Percentiles rank a stretch among this genome's conserved stretches.
phyloP scores from a whole-genome alignment of 805 yeast species.

The Candida bentonensis region DNA sequence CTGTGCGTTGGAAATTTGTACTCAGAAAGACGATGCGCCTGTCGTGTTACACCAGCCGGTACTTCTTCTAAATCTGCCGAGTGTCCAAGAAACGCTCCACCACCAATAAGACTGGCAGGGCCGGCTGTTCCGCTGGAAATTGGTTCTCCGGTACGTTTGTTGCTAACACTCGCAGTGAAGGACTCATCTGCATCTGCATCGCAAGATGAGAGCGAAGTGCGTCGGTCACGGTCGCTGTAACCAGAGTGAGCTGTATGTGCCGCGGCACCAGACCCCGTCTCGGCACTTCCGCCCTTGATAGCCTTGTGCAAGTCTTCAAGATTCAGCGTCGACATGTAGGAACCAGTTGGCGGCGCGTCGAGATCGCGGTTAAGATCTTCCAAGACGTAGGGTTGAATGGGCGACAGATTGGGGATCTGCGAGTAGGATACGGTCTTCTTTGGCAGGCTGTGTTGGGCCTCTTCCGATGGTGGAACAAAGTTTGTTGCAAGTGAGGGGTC shows the following conservation, averaged over 20 bases:
- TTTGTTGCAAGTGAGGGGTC: conserved; percentile 90
- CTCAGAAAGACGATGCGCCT: conserved; percentile 53
- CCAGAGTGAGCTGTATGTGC: neutral
- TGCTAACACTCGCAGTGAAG: neutral
- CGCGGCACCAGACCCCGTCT: too few relatives aligned
- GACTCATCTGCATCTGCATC: neutral
- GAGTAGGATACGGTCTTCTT: conserved; percentile 14
- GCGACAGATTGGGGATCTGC: conserved; percentile 44
- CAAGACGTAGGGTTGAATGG: conserved; percentile 64
- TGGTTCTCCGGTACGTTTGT: neutral
- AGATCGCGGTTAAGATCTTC: conserved; percentile 56
- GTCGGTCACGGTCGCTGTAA: neutral
- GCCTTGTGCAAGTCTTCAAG: neutral
- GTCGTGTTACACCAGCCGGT: conserved; percentile 86
- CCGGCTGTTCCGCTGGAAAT: neutral
- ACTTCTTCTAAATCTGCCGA: conserved; percentile 94
- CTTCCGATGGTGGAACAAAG: conserved; percentile 71
- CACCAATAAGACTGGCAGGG: neutral
- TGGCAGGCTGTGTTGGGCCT: neutral
- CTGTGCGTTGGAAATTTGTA: conserved; percentile 85
- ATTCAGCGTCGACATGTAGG: neutral
- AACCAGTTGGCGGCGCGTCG: conserved; percentile 42
- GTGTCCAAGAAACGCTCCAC: conserved; percentile 23
- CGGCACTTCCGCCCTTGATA: too few relatives aligned
- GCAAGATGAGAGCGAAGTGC: neutral